Evolutionary conservation across 164 flowering plant species (phyloP), one percentile per base, ranked within the genome.

Genomic region (Nymphaea thermarum): DNA sequence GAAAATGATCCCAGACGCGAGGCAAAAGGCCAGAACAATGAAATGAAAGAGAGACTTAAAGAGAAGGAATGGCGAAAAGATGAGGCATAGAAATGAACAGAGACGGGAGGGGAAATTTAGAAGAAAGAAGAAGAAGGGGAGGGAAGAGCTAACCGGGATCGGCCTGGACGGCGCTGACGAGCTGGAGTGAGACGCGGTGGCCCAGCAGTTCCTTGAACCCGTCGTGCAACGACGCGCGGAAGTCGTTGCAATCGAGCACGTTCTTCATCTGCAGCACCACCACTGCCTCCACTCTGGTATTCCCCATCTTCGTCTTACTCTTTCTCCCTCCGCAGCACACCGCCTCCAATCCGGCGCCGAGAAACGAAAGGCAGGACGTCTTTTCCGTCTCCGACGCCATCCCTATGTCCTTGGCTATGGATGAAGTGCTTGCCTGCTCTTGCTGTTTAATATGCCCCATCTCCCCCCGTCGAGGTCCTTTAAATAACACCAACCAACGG

Each of bases 181-280:
- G 90, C 69, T 84, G 91, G 68, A 88, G 68, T 63, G 84, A 73
- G 4, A 90, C 87, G 41, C 75, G 66, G 12, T 73, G 53, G 1
- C 89, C 86, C 3, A 83, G 3, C 17, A 85, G n/a, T n/a, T n/a
- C n/a, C n/a, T n/a, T n/a, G n/a, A n/a, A n/a, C n/a, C n/a, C n/a
- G n/a, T n/a, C n/a, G n/a, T n/a, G n/a, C n/a, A n/a, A n/a, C n/a
- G n/a, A n/a, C n/a, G n/a, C n/a, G n/a, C n/a, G n/a, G n/a, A n/a
- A n/a, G 65, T 86, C 89, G 16, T 82, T 81, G 70, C 85, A 74
- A 71, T 84, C 91, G 75, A 88, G 66, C 10, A 83, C 82, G 42
- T 81, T 85, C 81, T 85, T 88, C 87, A 86, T 90, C 90, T 82
- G 83, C 82, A 90, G 44, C 74, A 85, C 86, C 60, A 84, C 89